phyloP scores from a whole-genome alignment of 2,329 filamentous ascomycete species.

The Colletotrichum scovillei region DNA sequence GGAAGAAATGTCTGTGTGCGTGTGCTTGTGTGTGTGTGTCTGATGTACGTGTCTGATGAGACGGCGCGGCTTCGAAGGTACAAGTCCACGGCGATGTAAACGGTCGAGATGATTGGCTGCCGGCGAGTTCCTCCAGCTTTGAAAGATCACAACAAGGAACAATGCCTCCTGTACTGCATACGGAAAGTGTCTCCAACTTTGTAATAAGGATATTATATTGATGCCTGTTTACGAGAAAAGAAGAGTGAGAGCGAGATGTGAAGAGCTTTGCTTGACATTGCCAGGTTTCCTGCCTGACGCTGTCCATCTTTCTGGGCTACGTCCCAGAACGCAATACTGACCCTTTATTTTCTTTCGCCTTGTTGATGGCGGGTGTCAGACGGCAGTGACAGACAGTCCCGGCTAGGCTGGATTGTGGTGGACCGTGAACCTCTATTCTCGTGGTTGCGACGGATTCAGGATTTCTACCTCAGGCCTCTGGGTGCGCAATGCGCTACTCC shows the following conservation, averaged over 20 bases:
- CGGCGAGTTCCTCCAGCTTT: background rate
- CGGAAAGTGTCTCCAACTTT: background rate
- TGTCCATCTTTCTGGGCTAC: background rate
- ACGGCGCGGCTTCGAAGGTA: conserved; percentile 2
- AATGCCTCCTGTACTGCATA: background rate
- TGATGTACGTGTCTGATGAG: conserved; percentile 13
- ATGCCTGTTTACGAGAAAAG: too few relatives aligned
- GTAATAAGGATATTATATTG: background rate
- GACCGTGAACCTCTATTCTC: background rate
- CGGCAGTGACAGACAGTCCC: background rate
- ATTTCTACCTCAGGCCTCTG: conserved; percentile 11
- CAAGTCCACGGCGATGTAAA: background rate
- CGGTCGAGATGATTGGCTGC: conserved; percentile 1
- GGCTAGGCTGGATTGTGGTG: conserved; percentile 7
- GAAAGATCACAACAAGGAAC: background rate
- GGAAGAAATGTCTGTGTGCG: conserved; percentile 2
- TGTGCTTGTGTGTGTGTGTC: background rate
- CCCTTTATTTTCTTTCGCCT: background rate
- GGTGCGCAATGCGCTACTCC: conserved; percentile 19
- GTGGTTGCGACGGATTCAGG: conserved; percentile 20
- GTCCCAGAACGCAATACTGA: background rate
- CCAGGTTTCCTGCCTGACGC: background rate
- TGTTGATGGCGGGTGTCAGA: background rate
- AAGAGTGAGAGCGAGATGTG: background rate
- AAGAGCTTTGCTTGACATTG: background rate